Evolutionary conservation across 2,329 filamentous ascomycete species (phyloP), one percentile per base, ranked within the genome.

Genomic region (Ceratocystis colombiana): DNA sequence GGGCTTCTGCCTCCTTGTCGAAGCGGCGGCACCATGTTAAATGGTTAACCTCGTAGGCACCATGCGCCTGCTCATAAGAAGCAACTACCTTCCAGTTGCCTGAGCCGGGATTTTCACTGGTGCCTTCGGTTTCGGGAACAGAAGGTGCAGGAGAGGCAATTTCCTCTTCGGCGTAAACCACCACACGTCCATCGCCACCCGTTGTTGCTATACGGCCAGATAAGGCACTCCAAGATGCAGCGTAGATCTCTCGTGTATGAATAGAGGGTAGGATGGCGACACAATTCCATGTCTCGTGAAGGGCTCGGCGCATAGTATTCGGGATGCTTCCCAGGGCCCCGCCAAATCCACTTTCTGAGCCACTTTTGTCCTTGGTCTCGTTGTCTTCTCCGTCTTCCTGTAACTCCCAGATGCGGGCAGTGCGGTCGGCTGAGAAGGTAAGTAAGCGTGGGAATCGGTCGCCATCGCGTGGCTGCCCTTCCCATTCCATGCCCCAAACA

Each of bases 31-130:
- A 91, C 94, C 94, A 99, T 1, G 84, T 85, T 62, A 94, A 82
- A 75, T 96, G 91, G 72, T 99, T 99, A 69, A 97, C 82, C 76
- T 99, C 94, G 73, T 93, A 96, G 1, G 95, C 89, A 0, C 90
- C 92, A 74, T 99, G 94, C 1, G 87, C 89, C 44, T 86, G 87
- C 61, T 87, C 80, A 1, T 88, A 73, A n/a, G 83, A 82, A 0
- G 85, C 84, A 17, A 96, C 72, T 2, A 93, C 76, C 5, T 80
- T 79, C 94, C 94, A 97, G 68, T 83, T 80, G 0, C 81, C 83
- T 57, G 73, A 69, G 41, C 59, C 68, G 7, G 69, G 59, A 1
- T 22, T n/a, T 53, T 33, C 62, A 28, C 15, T 12, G n/a, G 8
- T 57, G 7, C 61, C 53, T 28, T 45, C 57, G 15, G 57, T 66